Conservation (phyloP, 257 asterid species). For the Eucommia ulmoides region DNA sequence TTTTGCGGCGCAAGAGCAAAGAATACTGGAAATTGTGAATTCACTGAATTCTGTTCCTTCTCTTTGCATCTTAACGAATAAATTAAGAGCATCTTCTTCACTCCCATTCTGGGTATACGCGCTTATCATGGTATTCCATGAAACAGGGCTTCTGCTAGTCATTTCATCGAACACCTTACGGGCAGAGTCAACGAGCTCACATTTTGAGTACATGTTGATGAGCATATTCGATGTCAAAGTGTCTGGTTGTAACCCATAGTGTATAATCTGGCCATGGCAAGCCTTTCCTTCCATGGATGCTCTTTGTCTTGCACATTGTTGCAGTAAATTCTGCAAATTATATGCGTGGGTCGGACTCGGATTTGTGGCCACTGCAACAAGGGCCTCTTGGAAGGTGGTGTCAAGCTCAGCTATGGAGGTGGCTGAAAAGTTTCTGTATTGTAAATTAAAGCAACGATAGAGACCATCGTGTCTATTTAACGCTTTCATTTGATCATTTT, state of each 20-base stretch:
- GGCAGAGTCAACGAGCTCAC: slow-evolving; percentile 28
- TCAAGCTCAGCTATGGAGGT: too few species aligned
- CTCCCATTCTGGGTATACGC: slow-evolving; percentile 41
- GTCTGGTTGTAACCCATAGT: slow-evolving; percentile 40
- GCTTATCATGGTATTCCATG: slow-evolving; percentile 79
- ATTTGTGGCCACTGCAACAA: too few species aligned
- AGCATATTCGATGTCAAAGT: slow-evolving; percentile 59
- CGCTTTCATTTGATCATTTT: too few species aligned
- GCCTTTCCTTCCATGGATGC: slow-evolving; percentile 30
- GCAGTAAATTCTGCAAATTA: slow-evolving; percentile 35
- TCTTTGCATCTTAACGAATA: slow-evolving; percentile 50
- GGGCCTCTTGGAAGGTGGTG: too few species aligned
- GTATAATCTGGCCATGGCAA: slow-evolving; percentile 49
- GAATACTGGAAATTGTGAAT: slow-evolving; percentile 61
- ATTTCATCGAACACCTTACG: slow-evolving; percentile 68
- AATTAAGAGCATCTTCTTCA: slow-evolving; percentile 38
- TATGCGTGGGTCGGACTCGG: slow-evolving; percentile 22
- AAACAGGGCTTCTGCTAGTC: slow-evolving; percentile 46
- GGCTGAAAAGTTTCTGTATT: too few species aligned
- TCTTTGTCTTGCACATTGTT: slow-evolving; percentile 43
- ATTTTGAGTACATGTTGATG: slow-evolving; percentile 54
- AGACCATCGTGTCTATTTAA: too few species aligned
- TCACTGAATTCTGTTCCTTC: slow-evolving; percentile 55
- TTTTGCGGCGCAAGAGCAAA: slow-evolving; percentile 69
- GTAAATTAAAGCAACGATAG: too few species aligned